Base-by-base conservation (phyloP, 176 grass and related monocot genomes). In the Poa pratensis region DNA sequence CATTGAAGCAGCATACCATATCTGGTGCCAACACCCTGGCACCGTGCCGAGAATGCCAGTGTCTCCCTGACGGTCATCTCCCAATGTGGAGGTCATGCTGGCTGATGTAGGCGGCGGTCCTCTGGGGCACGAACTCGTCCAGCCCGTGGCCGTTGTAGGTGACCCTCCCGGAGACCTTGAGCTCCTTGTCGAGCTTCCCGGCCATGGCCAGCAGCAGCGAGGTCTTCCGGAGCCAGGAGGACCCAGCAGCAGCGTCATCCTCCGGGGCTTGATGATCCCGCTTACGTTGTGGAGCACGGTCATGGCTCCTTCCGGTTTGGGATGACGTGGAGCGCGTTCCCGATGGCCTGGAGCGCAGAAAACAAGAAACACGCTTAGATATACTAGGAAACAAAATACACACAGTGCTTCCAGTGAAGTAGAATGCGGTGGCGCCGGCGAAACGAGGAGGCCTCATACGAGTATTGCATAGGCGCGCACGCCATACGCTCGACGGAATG, bases 11-110 rank as follows among this genome's bases (percentile, higher is more conserved):
- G 69, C 82, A 18, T 97, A 97, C 92, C 85, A 5, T 91, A 92
- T 91, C 95, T 84, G 18, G 79, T 81, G 53, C 95, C 95, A 63
- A 97, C 92, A 34, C 95, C 95, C 78, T 97, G 95, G 84, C 90
- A 97, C 34, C 88, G 80, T 3, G 95, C 90, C 0, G 95, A 97
- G 86, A 94, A 97, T 22, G 84, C 86, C 43, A 97, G 80, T 7
- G 95, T 97, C 75, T 97, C 95, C 84, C 95, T 89, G 15, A 97
- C 95, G 23, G 95, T 97, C 95, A 97, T 97, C 79, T 97, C 95
- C 39, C 88, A 0, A 97, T 89, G 84, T 97, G 95, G 35, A 97
- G 88, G 79, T 97, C 95, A 27, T 94, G 90, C 70, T 97, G 95
- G 74, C 95, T 92, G 80, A 97, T 94, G 85, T 97, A 97, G 12